Conservation (phyloP, 192 early-diverging fungal genomes). For the Jimgerdemannia lactiflua region DNA sequence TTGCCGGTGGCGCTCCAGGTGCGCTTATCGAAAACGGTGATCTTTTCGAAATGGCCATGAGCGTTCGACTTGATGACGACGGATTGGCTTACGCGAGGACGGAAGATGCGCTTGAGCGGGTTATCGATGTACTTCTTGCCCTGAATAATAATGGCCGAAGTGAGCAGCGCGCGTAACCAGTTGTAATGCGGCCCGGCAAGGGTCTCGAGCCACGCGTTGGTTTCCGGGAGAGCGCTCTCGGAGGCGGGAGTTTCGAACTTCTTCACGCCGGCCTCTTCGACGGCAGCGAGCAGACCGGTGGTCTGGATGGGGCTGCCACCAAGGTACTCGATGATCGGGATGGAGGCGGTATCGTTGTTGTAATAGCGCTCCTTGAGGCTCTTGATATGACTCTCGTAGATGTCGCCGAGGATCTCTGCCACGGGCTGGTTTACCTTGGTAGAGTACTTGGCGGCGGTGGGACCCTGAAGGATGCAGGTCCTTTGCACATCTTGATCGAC, state of each 20-base stretch:
- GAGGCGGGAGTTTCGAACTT: conserved; percentile 59
- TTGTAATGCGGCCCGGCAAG: conserved; percentile 69
- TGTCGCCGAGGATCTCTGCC: conserved; percentile 81
- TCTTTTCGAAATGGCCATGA: conserved; percentile 28
- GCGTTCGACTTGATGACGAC: conserved; percentile 39
- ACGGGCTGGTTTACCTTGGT: conserved; percentile 80
- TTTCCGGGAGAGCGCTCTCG: conserved; percentile 50
- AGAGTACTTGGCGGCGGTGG: conserved; percentile 74
- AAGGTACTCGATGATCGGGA: conserved; percentile 82
- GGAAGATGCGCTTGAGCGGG: conserved; percentile 59
- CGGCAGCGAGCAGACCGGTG: conserved; percentile 37
- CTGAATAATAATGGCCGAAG: conserved; percentile 74
- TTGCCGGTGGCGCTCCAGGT: conserved; percentile 52
- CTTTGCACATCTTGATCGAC: conserved; percentile 82
- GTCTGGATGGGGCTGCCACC: conserved; percentile 43
- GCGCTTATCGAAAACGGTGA: conserved; percentile 54
- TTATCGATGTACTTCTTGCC: conserved; percentile 66
- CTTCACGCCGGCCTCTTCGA: conserved; percentile 35
- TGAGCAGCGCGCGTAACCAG: conserved; percentile 87
- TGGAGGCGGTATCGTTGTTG: conserved; percentile 47
- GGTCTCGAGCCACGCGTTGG: conserved; percentile 64
- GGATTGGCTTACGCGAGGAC: conserved; percentile 57
- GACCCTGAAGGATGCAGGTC: conserved; percentile 86
- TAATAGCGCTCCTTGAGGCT: conserved; percentile 73
- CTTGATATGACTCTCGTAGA: conserved; percentile 78